phyloP scores from a whole-genome alignment of 805 yeast species.

The Candida peoriensis region DNA sequence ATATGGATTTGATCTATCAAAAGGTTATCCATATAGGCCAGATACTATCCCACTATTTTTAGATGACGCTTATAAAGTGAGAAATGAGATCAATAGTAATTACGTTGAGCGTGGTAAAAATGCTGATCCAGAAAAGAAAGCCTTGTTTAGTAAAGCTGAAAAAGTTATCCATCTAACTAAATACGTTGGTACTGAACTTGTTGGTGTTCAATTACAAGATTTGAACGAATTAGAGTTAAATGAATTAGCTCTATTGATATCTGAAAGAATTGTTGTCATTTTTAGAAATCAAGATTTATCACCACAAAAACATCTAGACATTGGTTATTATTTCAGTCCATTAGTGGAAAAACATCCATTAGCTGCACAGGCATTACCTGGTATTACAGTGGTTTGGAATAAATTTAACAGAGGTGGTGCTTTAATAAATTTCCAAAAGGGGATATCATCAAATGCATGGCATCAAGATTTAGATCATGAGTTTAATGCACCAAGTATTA shows the following conservation, averaged over 20 bases:
- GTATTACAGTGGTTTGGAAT: constrained; percentile 31
- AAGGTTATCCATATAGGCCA: constrained; percentile 37
- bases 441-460: constrained; percentile 21
- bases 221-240: constrained; percentile 37
- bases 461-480: constrained; percentile 54
- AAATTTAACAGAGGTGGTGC: constrained; percentile 27
- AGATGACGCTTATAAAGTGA: constrained; percentile 34
- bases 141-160: constrained; percentile 33
- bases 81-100: constrained; percentile 27
- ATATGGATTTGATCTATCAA: constrained; percentile 30
- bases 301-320: constrained; percentile 36
- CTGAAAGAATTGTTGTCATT: constrained; percentile 44
- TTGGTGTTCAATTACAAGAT: constrained; percentile 39
- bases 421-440: constrained; percentile 6
- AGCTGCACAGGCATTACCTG: constrained; percentile 30
- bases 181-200: constrained; percentile 43
- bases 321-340: constrained; percentile 42
- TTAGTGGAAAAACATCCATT: constrained; percentile 35
- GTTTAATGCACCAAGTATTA: constrained; percentile 48
- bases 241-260: constrained; percentile 40
- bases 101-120: constrained; percentile 30
- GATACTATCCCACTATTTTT: constrained; percentile 31
- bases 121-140: constrained; percentile 38
- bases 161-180: constrained; percentile 37
- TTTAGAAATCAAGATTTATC: constrained; percentile 42